Percentiles rank a stretch among this genome's conserved stretches.
Evolutionary conservation across 1,284 basidiomycete genomes (phyloP).

Genomic region (Wolfiporia cocos): DNA sequence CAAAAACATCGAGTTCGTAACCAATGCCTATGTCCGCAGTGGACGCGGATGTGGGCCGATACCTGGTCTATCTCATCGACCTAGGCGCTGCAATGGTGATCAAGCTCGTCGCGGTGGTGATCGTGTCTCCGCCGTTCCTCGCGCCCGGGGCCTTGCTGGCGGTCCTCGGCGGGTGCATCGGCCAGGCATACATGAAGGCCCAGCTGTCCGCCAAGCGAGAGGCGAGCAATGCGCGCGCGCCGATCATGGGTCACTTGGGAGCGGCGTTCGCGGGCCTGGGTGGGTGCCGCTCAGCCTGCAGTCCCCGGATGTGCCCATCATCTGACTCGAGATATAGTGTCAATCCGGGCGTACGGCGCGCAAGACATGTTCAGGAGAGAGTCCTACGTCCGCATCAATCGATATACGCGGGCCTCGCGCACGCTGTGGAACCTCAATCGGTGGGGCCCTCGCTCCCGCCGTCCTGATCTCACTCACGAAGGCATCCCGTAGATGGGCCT

Average conservation of each 20-base stretch:
- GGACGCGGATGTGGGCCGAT: constrained; percentile 27
- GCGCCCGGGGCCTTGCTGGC: constrained; percentile 32
- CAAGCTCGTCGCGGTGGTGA: constrained; percentile 35
- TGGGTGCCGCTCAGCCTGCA: constrained; percentile 14
- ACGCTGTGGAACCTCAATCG: constrained; percentile 53
- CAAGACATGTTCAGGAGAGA: constrained; percentile 42
- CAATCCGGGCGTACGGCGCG: constrained; percentile 56
- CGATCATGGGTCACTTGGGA: constrained; percentile 61
- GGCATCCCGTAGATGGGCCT: constrained; percentile 40
- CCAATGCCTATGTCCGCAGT: constrained; percentile 13
- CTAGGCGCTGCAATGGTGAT: constrained; percentile 25
- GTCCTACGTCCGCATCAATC: constrained; percentile 40
- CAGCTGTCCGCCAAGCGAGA: constrained; percentile 72
- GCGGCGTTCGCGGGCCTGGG: constrained; percentile 60
- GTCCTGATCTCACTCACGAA: not conserved
- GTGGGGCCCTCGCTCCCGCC: constrained; percentile 13
- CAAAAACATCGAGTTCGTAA: not conserved
- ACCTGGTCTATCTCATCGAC: constrained; percentile 15
- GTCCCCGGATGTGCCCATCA: not conserved
- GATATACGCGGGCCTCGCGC: constrained; percentile 38
- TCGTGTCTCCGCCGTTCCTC: constrained; percentile 35
- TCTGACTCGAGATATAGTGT: constrained; percentile 35
- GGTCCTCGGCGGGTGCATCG: constrained; percentile 35
- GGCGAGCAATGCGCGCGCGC: constrained; percentile 58
- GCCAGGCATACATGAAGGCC: constrained; percentile 51